Conservation (phyloP, 306 rosid genomes). For the Dryas drummondii region DNA sequence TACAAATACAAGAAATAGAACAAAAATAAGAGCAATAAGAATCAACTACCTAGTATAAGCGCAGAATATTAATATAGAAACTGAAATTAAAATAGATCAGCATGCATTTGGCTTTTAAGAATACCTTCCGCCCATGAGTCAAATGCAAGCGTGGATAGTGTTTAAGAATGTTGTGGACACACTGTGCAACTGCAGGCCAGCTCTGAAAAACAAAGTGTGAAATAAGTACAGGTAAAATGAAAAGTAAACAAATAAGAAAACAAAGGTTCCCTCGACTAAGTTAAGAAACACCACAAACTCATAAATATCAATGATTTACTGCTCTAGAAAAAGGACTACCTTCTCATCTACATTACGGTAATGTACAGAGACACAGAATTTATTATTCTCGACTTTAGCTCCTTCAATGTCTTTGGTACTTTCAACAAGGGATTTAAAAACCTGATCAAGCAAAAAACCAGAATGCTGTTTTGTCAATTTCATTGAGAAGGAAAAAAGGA, state of each 20-base stretch:
- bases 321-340: slow-evolving; percentile 37
- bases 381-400: slow-evolving; percentile 75
- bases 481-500: slow-evolving; percentile 15
- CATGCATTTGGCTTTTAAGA: slow-evolving; percentile 10
- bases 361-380: slow-evolving; percentile 92
- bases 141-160: slow-evolving; percentile 64
- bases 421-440: slow-evolving; percentile 55
- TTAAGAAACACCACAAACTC: not conserved
- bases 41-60: not conserved
- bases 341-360: slow-evolving; percentile 91
- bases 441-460: slow-evolving; percentile 53
- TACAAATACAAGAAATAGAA: slow-evolving; percentile 21
- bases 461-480: slow-evolving; percentile 13
- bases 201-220: slow-evolving; percentile 39
- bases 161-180: slow-evolving; percentile 62
- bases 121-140: slow-evolving; percentile 95
- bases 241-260: not conserved
- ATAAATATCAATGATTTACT: not conserved
- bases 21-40: not conserved
- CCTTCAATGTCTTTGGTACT: slow-evolving; percentile 66
- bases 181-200: slow-evolving; percentile 66
- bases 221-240: not conserved
- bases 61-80: not conserved
- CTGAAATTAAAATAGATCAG: not conserved
- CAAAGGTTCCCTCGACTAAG: not conserved